Evolutionary conservation across 768 basidiomycete genomes (phyloP), one percentile per base, ranked within the genome.

Genomic region (Naganishia kalamii): DNA sequence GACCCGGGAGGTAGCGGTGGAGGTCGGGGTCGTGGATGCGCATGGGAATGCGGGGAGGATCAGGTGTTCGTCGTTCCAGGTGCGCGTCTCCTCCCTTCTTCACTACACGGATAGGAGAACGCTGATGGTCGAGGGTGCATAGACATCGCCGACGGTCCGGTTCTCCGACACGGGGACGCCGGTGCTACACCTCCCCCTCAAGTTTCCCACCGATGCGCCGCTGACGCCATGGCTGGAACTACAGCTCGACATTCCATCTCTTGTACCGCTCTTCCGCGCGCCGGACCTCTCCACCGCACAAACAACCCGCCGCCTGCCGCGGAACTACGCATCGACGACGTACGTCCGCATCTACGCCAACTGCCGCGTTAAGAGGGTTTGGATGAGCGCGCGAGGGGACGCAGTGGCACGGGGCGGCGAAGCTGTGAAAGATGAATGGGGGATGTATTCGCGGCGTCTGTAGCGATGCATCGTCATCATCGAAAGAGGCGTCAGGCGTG

Each of bases 321-420:
- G 70, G 1, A 37, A 59, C 12, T 74, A 73, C 40, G 65, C 41
- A 29, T 61, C 54, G 40, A 57, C 74, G 11, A 70, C 65, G 27
- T 77, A 73, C 60, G 57, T 75, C 12, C 69, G 69, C 50, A 68
- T 77, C n/a, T 75, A 75, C 65, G 75, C 75, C 6, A 77, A 77
- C 48, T 77, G 75, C 46, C 52, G 75, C 17, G 33, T 77, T 17
- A 64, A 72, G 46, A 61, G 73, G 37, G 69, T 77, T 63, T 77
- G 75, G 75, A 71, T 74, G 69, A 65, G 70, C 6, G 68, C 52
- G 21, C 67, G 73, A 25, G 72, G 73, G 11, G 70, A 71, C 48
- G 73, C 69, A 8, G 60, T 73, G 27, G 60, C 65, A 11, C 52
- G 40, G 13, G 65, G 70, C 65, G 70, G 69, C 2, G 61, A 35